Conservation (phyloP, 495 filamentous ascomycete genomes). For the Aspergillus cavernicola region DNA sequence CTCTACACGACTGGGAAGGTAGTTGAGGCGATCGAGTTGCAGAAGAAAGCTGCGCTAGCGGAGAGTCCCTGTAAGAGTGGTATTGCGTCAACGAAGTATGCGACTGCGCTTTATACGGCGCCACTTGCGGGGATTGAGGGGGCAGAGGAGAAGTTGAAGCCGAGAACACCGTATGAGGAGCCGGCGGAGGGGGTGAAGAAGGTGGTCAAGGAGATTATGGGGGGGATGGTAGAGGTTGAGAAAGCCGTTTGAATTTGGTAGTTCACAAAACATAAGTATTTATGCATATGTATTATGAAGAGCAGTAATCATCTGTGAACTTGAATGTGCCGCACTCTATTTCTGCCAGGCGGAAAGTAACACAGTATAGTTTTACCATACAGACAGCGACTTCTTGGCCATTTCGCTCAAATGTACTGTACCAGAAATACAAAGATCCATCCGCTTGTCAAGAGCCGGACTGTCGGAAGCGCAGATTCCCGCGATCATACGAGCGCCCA, state of each 20-base stretch:
- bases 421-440: neutral
- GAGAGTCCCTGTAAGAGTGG: conserved; percentile 59
- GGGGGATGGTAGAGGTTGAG: conserved; percentile 13
- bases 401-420: neutral
- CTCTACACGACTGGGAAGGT: conserved; percentile 46
- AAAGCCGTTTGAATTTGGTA: neutral
- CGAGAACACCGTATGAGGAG: conserved; percentile 56
- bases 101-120: conserved; percentile 52
- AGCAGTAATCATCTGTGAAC: too few relatives aligned
- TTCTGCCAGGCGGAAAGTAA: too few relatives aligned
- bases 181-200: conserved; percentile 45
- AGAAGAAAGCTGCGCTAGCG: conserved; percentile 47
- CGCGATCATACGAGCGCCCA: conserved; percentile 42
- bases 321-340: too few relatives aligned
- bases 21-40: conserved; percentile 53
- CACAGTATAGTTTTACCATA: too few relatives aligned
- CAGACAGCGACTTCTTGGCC: too few relatives aligned
- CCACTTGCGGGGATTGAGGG: conserved; percentile 53
- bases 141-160: conserved; percentile 51
- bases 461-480: conserved; percentile 35
- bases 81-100: conserved; percentile 64
- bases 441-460: conserved; percentile 16
- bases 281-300: too few relatives aligned
- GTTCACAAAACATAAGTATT: too few relatives aligned
- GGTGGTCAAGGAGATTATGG: conserved; percentile 46